These are phyloP conservation scores for Rhodotorula sphaerocarpa DNA, from an alignment of 768 basidiomycete species.

Conservation along the genomic window DNA sequence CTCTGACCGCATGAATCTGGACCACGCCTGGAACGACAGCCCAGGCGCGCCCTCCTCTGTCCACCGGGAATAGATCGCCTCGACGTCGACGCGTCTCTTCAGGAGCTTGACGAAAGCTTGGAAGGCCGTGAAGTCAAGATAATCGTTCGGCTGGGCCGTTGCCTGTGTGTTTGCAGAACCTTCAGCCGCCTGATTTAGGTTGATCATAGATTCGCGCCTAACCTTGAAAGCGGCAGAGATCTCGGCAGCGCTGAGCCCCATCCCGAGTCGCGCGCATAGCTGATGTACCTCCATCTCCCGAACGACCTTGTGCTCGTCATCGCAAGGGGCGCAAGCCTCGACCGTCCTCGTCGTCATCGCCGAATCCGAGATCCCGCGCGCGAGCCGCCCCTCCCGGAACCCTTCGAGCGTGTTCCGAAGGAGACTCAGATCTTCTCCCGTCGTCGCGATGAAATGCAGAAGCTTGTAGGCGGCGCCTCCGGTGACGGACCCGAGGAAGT, in stretches of 20 bases:
- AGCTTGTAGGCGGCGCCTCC: slow-evolving; percentile 25
- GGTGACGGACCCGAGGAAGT: slow-evolving; percentile 9
- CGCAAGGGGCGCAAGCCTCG: background rate
- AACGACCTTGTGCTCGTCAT: slow-evolving; percentile 20
- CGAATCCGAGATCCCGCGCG: slow-evolving; percentile 3
- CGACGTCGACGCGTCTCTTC: slow-evolving; percentile 75
- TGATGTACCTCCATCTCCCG: slow-evolving; percentile 25
- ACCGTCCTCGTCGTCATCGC: background rate
- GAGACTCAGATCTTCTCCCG: slow-evolving; percentile 9
- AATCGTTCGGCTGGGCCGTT: slow-evolving; percentile 26
- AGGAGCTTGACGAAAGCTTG: slow-evolving; percentile 71
- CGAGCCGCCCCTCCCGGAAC: slow-evolving; percentile 18
- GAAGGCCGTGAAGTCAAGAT: slow-evolving; percentile 68
- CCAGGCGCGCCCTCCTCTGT: background rate
- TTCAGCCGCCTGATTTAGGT: no score
- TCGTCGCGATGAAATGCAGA: slow-evolving; percentile 27
- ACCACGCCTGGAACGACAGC: slow-evolving; percentile 47
- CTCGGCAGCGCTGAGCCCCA: slow-evolving; percentile 29
- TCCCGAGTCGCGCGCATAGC: slow-evolving; percentile 14
- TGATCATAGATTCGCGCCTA: background rate
- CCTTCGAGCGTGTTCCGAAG: slow-evolving; percentile 27
- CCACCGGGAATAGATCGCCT: slow-evolving; percentile 46
- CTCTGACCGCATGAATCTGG: slow-evolving; percentile 50
- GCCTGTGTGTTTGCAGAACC: background rate
- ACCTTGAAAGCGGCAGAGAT: slow-evolving; percentile 27